Base-by-base conservation (phyloP, 2,329 filamentous ascomycete species). In the Aureobasidium pullulans region DNA sequence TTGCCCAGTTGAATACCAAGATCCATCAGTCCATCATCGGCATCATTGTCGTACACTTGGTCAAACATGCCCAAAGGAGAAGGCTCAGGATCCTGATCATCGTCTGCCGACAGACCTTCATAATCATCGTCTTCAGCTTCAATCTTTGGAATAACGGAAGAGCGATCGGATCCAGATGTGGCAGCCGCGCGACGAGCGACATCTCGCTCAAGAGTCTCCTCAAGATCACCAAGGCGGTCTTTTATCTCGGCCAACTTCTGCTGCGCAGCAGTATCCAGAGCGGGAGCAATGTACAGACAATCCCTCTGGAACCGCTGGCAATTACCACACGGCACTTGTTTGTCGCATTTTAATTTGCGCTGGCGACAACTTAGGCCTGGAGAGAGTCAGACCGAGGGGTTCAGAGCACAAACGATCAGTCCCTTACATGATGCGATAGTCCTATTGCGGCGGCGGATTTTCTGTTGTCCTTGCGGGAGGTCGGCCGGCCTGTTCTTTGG, bases 301-400 rank as follows among this genome's bases (percentile, higher is more conserved):
- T 79, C 75, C 16, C 79, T 74, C n/a, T 69, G 67, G 67, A 76
- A 77, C 54, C 78, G 74, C n/a, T 71, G 73, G 71, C 84, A 87
- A 71, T 89, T 89, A 63, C 78, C 79, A 69, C 88, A 93, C 62
- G 89, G 87, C 53, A 87, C 81, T 19, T 78, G 73, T 69, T 89
- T 90, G 75, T 89, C 86, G 74, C 89, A 93, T 70, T 88, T 89
- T 59, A 91, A 77, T 73, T 93, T 93, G 42, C 89, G 81, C 23
- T 87, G 82, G 40, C 89, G 81, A 69, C 87, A 90, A 70, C 87
- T 84, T 36, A 87, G 79, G 69, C 85, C 54, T 57, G 15, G 16
- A n/a, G 11, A 43, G 31, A 31, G 42, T 48, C 32, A 57, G 54
- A 23, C 31, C 19, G 7, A 37, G 10, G 40, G 31, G 11, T 16